phyloP scores from a whole-genome alignment of 257 asterid genomes.

The Solanum verrucosum region DNA sequence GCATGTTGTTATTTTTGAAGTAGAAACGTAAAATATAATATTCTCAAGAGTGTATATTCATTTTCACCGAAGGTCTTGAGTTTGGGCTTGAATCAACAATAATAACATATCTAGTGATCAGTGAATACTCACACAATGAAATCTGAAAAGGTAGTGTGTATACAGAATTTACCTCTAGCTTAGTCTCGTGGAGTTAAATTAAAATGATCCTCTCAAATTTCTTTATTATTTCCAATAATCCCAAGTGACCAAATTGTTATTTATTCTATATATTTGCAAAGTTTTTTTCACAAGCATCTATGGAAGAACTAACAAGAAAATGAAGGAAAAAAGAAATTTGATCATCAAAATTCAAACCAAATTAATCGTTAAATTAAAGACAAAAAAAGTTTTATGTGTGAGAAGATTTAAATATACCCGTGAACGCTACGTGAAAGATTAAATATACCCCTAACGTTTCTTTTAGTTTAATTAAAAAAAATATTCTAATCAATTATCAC shows the following conservation, averaged over 20 bases:
- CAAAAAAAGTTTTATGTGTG: no score
- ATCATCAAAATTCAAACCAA: neutral
- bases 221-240: neutral
- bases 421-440: neutral
- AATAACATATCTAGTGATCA: neutral
- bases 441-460: no score
- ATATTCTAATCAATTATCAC: no score
- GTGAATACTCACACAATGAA: no score
- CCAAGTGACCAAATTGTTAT: neutral
- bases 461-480: no score
- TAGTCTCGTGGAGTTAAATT: neutral
- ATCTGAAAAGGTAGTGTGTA: no score
- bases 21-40: no score
- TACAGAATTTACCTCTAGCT: no score
- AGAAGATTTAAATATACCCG: neutral
- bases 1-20: no score
- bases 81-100: neutral
- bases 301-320: neutral
- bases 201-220: neutral
- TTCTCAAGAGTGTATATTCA: neutral
- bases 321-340: neutral
- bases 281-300: no score
- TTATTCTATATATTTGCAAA: neutral
- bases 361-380: no score
- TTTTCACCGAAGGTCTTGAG: neutral